Base-by-base conservation (phyloP, 495 filamentous ascomycete species). In the Hypomontagnella submonticulosa region DNA sequence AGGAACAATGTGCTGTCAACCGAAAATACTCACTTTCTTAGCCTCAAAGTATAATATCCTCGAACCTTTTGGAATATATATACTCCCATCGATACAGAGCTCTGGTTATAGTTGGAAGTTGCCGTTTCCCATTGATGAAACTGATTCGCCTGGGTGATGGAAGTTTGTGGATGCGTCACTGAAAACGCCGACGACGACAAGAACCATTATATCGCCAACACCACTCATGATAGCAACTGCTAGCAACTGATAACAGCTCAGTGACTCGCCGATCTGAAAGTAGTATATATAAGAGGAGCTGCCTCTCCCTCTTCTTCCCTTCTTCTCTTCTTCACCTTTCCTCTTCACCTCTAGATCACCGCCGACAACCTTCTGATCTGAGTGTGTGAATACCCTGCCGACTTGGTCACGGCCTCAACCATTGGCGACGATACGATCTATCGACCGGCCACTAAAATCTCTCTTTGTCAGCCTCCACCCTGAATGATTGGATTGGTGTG, bases 91-190 rank as follows among this genome's bases (percentile, higher is more conserved):
- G 4, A 49, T 37, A 57, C 37, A 4, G 11, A 13, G 11, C 20
- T 51, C 33, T 20, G 34, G 46, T 12, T 37, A n/a, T 43, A 15
- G 13, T 32, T 5, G 32, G 48, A n/a, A 13, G 30, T 40, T 16
- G 13, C 32, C 36, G 1, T 37, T 41, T 12, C n/a, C 15, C 15
- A 3, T 20, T 5, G 12, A 52, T 4, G 15, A 16, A 1, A 32
- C 62, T 34, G 62, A 66, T 36, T 42, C 56, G 16, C 67, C 67
- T 40, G 67, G 67, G 30, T 69, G 60, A 66, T 50, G 30, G 11
- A 54, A 42, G 18, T 9, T 10, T 27, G 32, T 33, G 36, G 34
- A 34, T 18, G 18, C 6, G 5, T 40, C 10, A 13, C 30, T 41
- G 16, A 27, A 27, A 27, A 30, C 32, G 1, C 2, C 27, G 13